A percentile compares a stretch with the other conserved stretches of the same genome.
Conservation (phyloP, 2,329 filamentous ascomycete genomes). For the Trichoderma hamatum region DNA sequence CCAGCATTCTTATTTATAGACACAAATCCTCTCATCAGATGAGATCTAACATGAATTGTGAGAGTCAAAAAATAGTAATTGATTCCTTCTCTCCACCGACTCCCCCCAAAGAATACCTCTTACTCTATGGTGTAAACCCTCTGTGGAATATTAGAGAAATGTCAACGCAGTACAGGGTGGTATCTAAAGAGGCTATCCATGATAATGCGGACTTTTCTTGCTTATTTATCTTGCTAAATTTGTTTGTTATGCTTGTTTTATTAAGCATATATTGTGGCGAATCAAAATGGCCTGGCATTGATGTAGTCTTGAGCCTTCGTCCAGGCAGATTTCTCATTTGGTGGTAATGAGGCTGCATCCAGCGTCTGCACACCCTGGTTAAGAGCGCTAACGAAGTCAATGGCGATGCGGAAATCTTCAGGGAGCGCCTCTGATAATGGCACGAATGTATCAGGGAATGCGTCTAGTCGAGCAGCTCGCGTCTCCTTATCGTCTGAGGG, state of each 20-base stretch:
- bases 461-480: slow-evolving; percentile 49
- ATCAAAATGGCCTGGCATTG: slow-evolving; percentile 46
- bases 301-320: slow-evolving; percentile 59
- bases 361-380: slow-evolving; percentile 60
- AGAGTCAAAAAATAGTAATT: slow-evolving; percentile 3
- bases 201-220: slow-evolving; percentile 14
- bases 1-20: background rate
- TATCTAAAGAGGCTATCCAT: slow-evolving; percentile 27
- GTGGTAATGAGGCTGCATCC: slow-evolving; percentile 50
- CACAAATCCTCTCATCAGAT: background rate
- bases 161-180: slow-evolving; percentile 22
- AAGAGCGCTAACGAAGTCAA: slow-evolving; percentile 61
- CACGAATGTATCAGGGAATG: slow-evolving; percentile 58
- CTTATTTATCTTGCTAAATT: background rate
- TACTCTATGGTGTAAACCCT: slow-evolving; percentile 20
- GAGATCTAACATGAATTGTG: slow-evolving; percentile 1
- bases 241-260: background rate
- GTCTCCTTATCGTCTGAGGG: slow-evolving; percentile 56
- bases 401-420: slow-evolving; percentile 63
- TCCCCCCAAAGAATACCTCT: slow-evolving; percentile 13
- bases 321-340: slow-evolving; percentile 56
- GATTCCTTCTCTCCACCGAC: background rate
- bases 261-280: background rate
- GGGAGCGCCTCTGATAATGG: slow-evolving; percentile 60
- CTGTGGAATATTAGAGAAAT: slow-evolving; percentile 18